Evolutionary conservation across 192 early-diverging fungal species (phyloP), one percentile per base, ranked within the genome.

Genomic region (Gaertneriomyces sp.): DNA sequence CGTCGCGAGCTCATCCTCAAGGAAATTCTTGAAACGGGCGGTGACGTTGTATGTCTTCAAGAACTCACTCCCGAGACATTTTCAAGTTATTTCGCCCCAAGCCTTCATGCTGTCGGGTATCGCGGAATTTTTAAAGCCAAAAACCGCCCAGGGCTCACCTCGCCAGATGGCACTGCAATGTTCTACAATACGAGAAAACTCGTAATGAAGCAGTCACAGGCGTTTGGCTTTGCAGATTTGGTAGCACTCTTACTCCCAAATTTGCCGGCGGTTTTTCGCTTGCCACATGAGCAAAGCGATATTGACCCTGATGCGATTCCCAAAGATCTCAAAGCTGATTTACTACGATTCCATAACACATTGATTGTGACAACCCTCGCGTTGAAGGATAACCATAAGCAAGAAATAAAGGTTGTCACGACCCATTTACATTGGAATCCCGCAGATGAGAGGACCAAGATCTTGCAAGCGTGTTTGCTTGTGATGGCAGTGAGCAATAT

Each of bases 341-440:
- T 76, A 11, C 19, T 60, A 6, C 71, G 75, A 11, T 76, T 74
- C 64, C 71, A 74, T 7, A 80, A 77, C 64, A 72, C 72, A 25
- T 75, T 71, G 4, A 63, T 80, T 19, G 51, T 70, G 10, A 67
- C 62, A 40, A 56, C 74, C 20, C 72, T 80, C 42, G 62, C 61
- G 51, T 7, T 70, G 11, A 45, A 66, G 19, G 57, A 61, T n/a
- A 12, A 53, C 7, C 42, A 59, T 6, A 50, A 70, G 9, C 25
- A 33, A 33, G 25, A 33, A 33, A 59, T 81, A 45, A 55, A 75
- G 10, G 70, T 81, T 43, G 79, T 77, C 6, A 81, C 82, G 52
- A 81, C 79, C 0, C 79, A 81, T 59, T 61, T 81, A 60, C 78
- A 81, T 60, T 79, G 78, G 79, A 74, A 81, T 51, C 79, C 79